Base-by-base conservation (phyloP, 2,329 filamentous ascomycete species). In the Alternaria brassicicola region DNA sequence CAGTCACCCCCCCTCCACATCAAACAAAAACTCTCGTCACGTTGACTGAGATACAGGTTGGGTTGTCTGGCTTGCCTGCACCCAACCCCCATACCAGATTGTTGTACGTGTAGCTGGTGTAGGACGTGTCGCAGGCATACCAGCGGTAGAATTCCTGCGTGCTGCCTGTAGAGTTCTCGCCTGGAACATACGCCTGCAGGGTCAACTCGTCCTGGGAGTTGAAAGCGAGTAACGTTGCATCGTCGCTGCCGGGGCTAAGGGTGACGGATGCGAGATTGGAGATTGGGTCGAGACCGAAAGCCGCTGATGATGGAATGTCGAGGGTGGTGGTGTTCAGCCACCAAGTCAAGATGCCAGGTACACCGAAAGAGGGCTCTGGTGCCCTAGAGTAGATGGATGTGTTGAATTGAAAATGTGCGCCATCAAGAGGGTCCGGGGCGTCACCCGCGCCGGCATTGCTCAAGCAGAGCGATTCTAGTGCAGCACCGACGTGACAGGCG, bases 401-500 rank as follows among this genome's bases (percentile, higher is more conserved):
- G 65, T 80, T 79, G 61, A 77, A 71, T 36, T 69, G 53, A 59
- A 76, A 76, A 59, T 48, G 58, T 47, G 59, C 67, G 35, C 63
- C 59, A 26, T 60, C 36, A 21, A 66, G 61, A 25, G 62, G 58
- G 23, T 58, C 49, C 8, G 68, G 65, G 15, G 67, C 69, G 10
- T 67, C 70, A 2, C 57, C 54, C 1, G 64, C 60, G 47, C 48
- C 55, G 31, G 41, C 66, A 57, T 46, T 64, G 57, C 66, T 65
- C 17, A 80, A 60, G 61, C 82, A 83, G 53, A 83, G 77, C 10
- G 72, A 76, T 65, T 83, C 81, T 52, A 83, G 81, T 4, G 76
- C 81, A 19, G 82, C 81, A 28, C 82, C 82, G 57, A 78, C 75
- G 65, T 83, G 81, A 69, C 81, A 84, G 54, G 81, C 67, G 5